phyloP scores from a whole-genome alignment of 371 early-diverging fungal genomes.

The Mucor mucedo region DNA sequence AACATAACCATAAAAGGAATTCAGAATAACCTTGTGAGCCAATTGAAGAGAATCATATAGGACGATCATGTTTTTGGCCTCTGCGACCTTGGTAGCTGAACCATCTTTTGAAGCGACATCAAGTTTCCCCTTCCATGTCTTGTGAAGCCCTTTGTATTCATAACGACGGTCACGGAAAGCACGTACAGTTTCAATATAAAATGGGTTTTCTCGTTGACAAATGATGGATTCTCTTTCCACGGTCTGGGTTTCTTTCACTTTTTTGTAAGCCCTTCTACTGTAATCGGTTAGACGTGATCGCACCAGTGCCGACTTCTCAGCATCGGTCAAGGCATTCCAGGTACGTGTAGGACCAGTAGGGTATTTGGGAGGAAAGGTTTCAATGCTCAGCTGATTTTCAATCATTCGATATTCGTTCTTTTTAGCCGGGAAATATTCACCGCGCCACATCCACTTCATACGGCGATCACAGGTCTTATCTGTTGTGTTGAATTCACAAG shows the following conservation, averaged over 20 bases:
- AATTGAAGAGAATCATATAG: constrained; percentile 98
- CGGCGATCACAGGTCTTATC: constrained; percentile 92
- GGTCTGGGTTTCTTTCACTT: constrained; percentile 79
- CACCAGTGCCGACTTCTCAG: constrained; percentile 77
- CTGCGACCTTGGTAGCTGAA: constrained; percentile 76
- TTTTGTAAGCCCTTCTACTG: constrained; percentile 90
- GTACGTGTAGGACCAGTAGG: constrained; percentile 56
- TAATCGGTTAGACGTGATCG: constrained; percentile 89
- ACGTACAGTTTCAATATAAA: constrained; percentile 98
- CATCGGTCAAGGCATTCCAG: constrained; percentile 71
- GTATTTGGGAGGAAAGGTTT: constrained; percentile 74
- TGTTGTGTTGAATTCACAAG: constrained; percentile 94
- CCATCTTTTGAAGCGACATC: constrained; percentile 73
- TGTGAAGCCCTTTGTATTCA: constrained; percentile 95
- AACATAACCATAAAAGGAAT: constrained; percentile 99
- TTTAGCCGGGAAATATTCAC: constrained; percentile 95
- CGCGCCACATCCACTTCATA: constrained; percentile 99
- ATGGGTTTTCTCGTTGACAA: constrained; percentile 99
- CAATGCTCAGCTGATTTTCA: constrained; percentile 80
- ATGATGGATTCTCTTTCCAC: constrained; percentile 87
- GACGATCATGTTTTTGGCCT: constrained; percentile 93
- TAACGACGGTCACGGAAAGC: constrained; percentile 99
- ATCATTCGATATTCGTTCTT: constrained; percentile 94
- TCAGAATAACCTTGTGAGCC: constrained; percentile 99
- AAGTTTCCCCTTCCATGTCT: constrained; percentile 87